phyloP scores from a whole-genome alignment of 805 yeast genomes.

The Kockiozyma suomiensis region DNA sequence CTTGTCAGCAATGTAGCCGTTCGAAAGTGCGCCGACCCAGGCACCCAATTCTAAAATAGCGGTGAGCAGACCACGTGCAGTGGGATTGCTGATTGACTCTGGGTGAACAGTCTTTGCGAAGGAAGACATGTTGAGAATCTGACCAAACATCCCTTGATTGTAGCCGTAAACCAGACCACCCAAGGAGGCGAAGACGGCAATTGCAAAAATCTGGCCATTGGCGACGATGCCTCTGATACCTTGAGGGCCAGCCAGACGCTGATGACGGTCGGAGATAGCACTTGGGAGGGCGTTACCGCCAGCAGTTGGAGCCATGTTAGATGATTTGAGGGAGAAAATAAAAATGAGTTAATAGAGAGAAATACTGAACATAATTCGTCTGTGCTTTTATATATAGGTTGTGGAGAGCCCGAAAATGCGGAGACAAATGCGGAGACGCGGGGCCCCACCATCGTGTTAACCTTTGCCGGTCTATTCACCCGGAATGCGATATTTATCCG shows the following conservation, averaged over 20 bases:
- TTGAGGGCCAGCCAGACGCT: conserved; percentile 22
- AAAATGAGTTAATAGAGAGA: no score
- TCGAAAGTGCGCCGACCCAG: conserved; percentile 29
- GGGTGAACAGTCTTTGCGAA: conserved; percentile 28
- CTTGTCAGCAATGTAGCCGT: conserved; percentile 27
- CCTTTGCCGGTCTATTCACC: neutral
- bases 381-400: neutral
- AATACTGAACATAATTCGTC: no score
- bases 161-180: conserved; percentile 39
- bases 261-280: conserved; percentile 14
- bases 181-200: conserved; percentile 39
- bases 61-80: conserved; percentile 30
- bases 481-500: conserved; percentile 1
- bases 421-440: neutral
- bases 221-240: conserved; percentile 34
- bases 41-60: conserved; percentile 33
- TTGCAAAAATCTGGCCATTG: conserved; percentile 34
- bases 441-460: conserved; percentile 3
- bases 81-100: conserved; percentile 25
- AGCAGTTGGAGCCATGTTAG: conserved; percentile 10
- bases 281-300: conserved; percentile 4
- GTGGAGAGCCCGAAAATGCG: neutral
- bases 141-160: conserved; percentile 38
- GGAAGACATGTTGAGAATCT: conserved; percentile 34
- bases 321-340: neutral